phyloP scores from a whole-genome alignment of 2,329 filamentous ascomycete species.

The Talaromyces pinophilus region DNA sequence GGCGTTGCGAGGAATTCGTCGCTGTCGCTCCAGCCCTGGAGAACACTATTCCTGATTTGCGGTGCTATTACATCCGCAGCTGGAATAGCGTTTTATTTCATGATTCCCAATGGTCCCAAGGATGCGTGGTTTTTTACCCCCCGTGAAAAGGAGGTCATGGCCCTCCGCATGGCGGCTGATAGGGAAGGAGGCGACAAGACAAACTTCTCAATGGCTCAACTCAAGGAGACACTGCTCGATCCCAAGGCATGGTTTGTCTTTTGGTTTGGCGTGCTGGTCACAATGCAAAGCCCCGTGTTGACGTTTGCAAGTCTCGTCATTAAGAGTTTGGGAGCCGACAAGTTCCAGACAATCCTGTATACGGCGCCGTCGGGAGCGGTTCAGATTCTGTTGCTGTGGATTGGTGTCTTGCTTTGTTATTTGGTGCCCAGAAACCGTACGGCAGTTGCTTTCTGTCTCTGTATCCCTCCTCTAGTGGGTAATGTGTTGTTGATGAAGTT shows the following conservation, averaged over 20 bases:
- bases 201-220: constrained; percentile 47
- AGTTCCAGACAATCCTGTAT: constrained; percentile 51
- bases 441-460: constrained; percentile 44
- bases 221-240: constrained; percentile 49
- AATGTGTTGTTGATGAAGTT: constrained; percentile 49
- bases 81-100: constrained; percentile 50
- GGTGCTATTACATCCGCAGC: constrained; percentile 49
- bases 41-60: constrained; percentile 53
- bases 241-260: constrained; percentile 50
- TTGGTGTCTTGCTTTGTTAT: constrained; percentile 44
- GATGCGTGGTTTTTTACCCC: constrained; percentile 54
- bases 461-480: constrained; percentile 47
- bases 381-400: constrained; percentile 50
- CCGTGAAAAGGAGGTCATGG: constrained; percentile 47
- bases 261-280: constrained; percentile 50
- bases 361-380: constrained; percentile 53
- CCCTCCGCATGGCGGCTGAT: constrained; percentile 40
- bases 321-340: constrained; percentile 48
- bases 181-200: constrained; percentile 48
- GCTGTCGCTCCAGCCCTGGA: constrained; percentile 47
- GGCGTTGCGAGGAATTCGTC: constrained; percentile 50
- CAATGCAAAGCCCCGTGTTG: constrained; percentile 33
- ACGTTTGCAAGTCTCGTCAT: constrained; percentile 54
- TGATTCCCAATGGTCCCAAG: constrained; percentile 51
- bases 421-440: constrained; percentile 45